Evolutionary conservation across 805 yeast genomes (phyloP), one percentile per base, ranked within the genome.

Genomic region (Kazachstania taianensis): DNA sequence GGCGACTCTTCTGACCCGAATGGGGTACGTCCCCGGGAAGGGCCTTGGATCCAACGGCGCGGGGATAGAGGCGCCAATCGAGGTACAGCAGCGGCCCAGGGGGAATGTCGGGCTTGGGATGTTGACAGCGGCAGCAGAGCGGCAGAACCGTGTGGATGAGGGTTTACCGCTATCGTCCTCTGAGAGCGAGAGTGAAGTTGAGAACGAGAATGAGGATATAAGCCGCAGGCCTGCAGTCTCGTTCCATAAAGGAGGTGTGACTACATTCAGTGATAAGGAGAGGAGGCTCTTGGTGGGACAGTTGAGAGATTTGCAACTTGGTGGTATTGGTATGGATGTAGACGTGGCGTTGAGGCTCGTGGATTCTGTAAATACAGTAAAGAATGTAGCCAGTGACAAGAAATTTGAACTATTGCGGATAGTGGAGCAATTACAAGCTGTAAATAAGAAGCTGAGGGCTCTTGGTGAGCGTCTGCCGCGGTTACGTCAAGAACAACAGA

Each of bases 11-110:
- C 56, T 89, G 61, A 66, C 74, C 41, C 71, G 75, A 42, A 87
- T 89, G 97, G 98, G 98, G 0, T 87, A 83, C 57, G 68, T 69
- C 6, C 72, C 71, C 28, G 97, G 98, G 0, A 65, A 71, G 48
- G 97, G 96, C 1, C 67, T 89, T n/a, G 98, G 98, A 2, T 62
- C 63, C 5, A 55, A 66, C 17, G 73, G 76, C 1, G 69, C 69
- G 34, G 98, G 98, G 30, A 84, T 85, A 1, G 67, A 69, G 0
- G 73, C 69, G n/a, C 96, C 97, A 0, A 75, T 89, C 5, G 79
- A 82, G 41, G 79, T 82, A 3, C 69, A 70, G 36, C 53, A 72
- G 20, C 61, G 92, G 27, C 81, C 82, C 0, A 37, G 40, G 17
- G 71, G 69, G 29, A 78, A 84, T 1, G 59, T 73, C 14, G 96